phyloP scores from a whole-genome alignment of 2,329 filamentous ascomycete species.

The Fusarium drepaniforme region DNA sequence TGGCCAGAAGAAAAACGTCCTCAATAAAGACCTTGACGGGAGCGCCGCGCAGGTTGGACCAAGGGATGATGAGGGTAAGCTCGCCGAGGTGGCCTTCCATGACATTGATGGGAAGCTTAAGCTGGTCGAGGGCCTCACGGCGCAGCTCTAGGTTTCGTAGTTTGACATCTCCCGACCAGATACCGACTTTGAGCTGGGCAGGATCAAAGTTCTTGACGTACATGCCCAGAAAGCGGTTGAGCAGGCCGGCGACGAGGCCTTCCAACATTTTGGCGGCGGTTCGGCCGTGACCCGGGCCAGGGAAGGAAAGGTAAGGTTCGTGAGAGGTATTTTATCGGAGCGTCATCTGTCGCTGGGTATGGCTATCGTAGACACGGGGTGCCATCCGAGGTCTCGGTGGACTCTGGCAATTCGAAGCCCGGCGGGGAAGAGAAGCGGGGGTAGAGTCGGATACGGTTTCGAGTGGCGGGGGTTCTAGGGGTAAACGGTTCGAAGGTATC shows the following conservation, averaged over 20 bases:
- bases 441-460: constrained; percentile 9
- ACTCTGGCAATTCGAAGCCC: constrained; percentile 2
- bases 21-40: constrained; percentile 96
- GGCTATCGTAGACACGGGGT: constrained; percentile 21
- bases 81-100: constrained; percentile 94
- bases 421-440: constrained; percentile 19
- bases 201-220: constrained; percentile 99
- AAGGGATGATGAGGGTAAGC: constrained; percentile 93
- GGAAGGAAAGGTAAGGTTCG: constrained; percentile 46
- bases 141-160: constrained; percentile 92
- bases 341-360: constrained; percentile 40
- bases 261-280: constrained; percentile 84
- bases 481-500: constrained; percentile 28
- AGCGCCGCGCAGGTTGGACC: constrained; percentile 95
- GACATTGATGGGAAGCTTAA: constrained; percentile 96
- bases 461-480: constrained; percentile 4
- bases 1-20: constrained; percentile 95
- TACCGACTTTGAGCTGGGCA: constrained; percentile 96
- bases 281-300: constrained; percentile 81
- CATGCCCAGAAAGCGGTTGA: constrained; percentile 99
- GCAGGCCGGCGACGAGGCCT: constrained; percentile 93
- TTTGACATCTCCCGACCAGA: constrained; percentile 99
- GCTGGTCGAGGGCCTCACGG: constrained; percentile 94
- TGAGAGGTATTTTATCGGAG: constrained; percentile 30
- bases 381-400: constrained; percentile 39